Evolutionary conservation across 2,329 filamentous ascomycete genomes (phyloP), one percentile per base, ranked within the genome.

Genomic region (Gaeumannomyces sp.): DNA sequence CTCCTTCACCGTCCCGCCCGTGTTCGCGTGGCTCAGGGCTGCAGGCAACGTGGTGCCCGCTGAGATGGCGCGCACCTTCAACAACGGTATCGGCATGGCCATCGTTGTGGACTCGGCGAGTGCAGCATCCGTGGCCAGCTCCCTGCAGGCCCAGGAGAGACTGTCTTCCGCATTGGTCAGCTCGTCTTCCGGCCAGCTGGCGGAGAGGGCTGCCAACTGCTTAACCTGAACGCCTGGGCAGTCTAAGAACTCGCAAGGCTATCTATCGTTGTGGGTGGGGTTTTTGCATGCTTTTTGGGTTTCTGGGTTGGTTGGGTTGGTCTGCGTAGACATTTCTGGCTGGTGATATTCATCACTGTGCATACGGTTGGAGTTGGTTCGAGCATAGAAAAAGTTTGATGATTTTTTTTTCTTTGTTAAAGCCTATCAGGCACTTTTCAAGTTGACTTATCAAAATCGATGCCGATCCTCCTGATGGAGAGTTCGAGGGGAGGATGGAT

Each of bases 51-150:
- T 98, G 38, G 85, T 83, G 64, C 82, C 88, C 1, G 73, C 80
- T 13, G 95, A 99, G 79, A 96, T 98, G 85, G 92, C 89, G 63
- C 84, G 93, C 65, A 95, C 93, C 2, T 98, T 97, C 84, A 99
- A 99, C 80, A 93, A 90, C 10, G 95, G 95, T 62, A 80, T 99
- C 59, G 95, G 95, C 60, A 98, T 99, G 93, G 90, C 97, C 8
- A 81, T 93, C 38, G 92, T 93, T 6, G 92, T 97, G 3, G 91
- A 97, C 7, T 80, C 84, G 65, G 82, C 79, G 45, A 84, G 90
- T 69, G 91, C 82, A 1, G 82, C 85, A 7, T 80, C 82, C 53
- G 87, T 91, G 2, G 80, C 80, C 27, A 76, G 80, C 63, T 79
- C 85, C 59, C 79, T 97, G 28, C 81, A 87, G 71, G 80, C 79